These are phyloP conservation scores for Moringa oleifera DNA, from an alignment of 345 rosid genomes.

Conservation along the genomic window DNA sequence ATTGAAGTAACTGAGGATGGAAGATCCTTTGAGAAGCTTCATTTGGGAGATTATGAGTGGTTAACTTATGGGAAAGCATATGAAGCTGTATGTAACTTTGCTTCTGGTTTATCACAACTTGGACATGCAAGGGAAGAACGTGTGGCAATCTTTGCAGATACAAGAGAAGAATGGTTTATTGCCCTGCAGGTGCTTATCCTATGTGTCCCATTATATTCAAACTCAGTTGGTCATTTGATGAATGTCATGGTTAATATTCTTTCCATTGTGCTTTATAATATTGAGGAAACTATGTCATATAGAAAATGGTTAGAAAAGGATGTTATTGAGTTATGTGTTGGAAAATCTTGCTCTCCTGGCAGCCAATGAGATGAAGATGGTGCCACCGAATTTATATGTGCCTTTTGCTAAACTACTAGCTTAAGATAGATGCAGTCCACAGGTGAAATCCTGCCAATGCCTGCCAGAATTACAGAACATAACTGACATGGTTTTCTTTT, in stretches of 20 bases:
- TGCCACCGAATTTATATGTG: background rate
- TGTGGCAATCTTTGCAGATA: constrained; percentile 92
- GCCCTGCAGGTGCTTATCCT: constrained; percentile 67
- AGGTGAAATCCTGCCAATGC: background rate
- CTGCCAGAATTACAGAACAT: constrained; percentile 1
- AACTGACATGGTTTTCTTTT: constrained; percentile 17
- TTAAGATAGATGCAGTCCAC: background rate
- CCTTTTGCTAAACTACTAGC: background rate
- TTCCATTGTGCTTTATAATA: too few relatives aligned
- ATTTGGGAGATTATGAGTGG: constrained; percentile 94
- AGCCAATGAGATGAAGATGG: background rate
- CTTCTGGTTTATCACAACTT: constrained; percentile 75
- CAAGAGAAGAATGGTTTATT: constrained; percentile 94
- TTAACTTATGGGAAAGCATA: constrained; percentile 57
- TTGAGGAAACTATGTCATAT: too few relatives aligned
- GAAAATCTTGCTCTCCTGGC: background rate
- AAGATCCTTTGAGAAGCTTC: constrained; percentile 82
- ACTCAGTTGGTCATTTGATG: background rate
- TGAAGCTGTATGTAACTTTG: constrained; percentile 58
- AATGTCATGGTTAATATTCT: background rate
- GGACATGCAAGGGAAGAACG: constrained; percentile 74
- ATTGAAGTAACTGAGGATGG: constrained; percentile 56
- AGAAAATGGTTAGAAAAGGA: too few relatives aligned
- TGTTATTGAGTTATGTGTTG: background rate
- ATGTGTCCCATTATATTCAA: background rate